Percentiles rank a stretch among this genome's conserved stretches.
phyloP scores from a whole-genome alignment of 257 asterid genomes.

The Solanum piurae region DNA sequence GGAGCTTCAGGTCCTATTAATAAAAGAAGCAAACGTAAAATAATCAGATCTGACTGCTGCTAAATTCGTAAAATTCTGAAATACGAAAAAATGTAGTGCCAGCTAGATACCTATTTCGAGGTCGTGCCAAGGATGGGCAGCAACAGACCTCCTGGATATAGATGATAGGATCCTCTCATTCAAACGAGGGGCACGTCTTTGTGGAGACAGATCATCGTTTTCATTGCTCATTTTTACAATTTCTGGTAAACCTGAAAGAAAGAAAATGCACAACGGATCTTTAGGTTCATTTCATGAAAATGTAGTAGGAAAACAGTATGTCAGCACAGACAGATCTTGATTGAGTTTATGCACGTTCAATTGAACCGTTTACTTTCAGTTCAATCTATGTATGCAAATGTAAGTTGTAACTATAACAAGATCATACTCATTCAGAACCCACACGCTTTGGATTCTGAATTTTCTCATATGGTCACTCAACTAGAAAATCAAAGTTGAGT shows the following conservation, averaged over 20 bases:
- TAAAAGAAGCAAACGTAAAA: neutral
- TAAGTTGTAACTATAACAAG: neutral
- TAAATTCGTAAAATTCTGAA: neutral
- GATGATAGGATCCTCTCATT: constrained; percentile 21
- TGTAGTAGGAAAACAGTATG: neutral
- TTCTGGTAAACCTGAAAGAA: neutral
- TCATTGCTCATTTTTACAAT: constrained; percentile 1
- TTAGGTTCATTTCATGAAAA: neutral
- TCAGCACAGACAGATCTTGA: neutral
- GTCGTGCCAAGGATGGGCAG: constrained; percentile 28
- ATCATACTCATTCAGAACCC: neutral
- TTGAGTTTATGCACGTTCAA: neutral
- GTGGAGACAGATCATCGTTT: neutral
- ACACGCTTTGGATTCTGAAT: neutral
- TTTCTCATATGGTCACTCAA: neutral
- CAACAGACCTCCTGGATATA: constrained; percentile 16
- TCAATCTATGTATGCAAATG: neutral
- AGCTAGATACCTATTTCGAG: constrained; percentile 10
- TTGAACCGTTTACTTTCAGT: neutral
- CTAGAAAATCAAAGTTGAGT: too few species aligned
- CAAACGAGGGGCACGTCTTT: constrained; percentile 5
- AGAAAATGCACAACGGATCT: neutral
- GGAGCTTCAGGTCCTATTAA: constrained; percentile 21
- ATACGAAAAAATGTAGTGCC: neutral
- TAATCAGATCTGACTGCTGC: neutral